phyloP scores from a whole-genome alignment of 2,329 filamentous ascomycete species.

The Mariannaea sp. region DNA sequence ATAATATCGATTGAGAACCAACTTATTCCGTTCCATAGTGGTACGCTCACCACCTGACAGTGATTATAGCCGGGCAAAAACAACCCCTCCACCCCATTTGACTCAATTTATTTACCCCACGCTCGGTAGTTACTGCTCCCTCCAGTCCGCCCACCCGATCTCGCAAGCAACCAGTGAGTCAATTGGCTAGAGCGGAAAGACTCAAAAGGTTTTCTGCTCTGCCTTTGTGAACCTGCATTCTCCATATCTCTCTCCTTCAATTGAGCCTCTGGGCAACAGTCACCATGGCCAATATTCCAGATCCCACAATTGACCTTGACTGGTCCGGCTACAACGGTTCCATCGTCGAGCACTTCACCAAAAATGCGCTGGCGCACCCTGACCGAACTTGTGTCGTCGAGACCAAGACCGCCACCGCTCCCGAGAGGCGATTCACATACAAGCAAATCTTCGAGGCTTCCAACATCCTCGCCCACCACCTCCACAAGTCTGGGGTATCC shows the following conservation, averaged over 20 bases:
- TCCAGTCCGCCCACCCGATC: not conserved
- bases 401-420: constrained; percentile 49
- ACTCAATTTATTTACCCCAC: not conserved
- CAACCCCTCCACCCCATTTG: not conserved
- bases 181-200: not conserved
- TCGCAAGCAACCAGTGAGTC: not conserved
- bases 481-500: constrained; percentile 72
- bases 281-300: constrained; percentile 48
- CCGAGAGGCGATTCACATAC: constrained; percentile 77
- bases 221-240: not conserved
- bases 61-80: not conserved
- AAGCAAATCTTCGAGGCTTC: constrained; percentile 80
- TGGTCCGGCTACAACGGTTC: constrained; percentile 68
- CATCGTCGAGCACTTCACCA: constrained; percentile 71
- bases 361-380: constrained; percentile 70
- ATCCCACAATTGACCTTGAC: constrained; percentile 69
- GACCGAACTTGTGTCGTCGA: constrained; percentile 58
- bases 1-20: too few species aligned
- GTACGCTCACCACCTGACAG: not conserved
- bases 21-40: not conserved
- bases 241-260: not conserved
- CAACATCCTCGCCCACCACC: constrained; percentile 78
- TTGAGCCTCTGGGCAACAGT: not conserved
- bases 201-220: not conserved
- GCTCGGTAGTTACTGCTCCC: not conserved